phyloP scores from a whole-genome alignment of 1,139 yeast genomes.

The Blastobotrys apis region DNA sequence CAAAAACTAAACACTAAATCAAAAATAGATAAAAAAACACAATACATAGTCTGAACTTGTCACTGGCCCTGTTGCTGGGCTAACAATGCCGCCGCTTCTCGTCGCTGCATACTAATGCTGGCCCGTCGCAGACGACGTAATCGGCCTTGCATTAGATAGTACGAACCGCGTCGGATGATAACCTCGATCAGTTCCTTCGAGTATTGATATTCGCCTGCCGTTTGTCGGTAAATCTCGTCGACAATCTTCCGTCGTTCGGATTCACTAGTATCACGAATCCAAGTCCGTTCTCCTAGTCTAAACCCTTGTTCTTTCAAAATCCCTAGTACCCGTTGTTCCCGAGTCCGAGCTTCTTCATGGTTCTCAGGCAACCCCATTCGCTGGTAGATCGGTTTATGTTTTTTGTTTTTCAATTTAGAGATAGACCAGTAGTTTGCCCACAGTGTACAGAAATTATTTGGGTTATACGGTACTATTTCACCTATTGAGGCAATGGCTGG shows the following conservation, averaged over 20 bases:
- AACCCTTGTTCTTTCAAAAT: slow-evolving; percentile 60
- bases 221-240: slow-evolving; percentile 45
- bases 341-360: slow-evolving; percentile 49
- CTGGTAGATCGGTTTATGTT: no score
- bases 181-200: slow-evolving; percentile 57
- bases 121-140: slow-evolving; percentile 46
- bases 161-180: slow-evolving; percentile 71
- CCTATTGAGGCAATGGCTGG: no score
- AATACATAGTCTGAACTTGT: no score
- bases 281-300: slow-evolving; percentile 68
- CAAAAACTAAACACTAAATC: no score
- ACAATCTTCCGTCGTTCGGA: slow-evolving; percentile 49
- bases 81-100: slow-evolving; percentile 9
- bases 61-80: no score
- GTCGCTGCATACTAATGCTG: slow-evolving; percentile 2
- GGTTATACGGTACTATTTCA: no score
- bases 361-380: slow-evolving; percentile 50
- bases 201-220: slow-evolving; percentile 48
- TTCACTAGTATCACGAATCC: slow-evolving; percentile 72
- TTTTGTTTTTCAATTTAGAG: no score
- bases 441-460: no score
- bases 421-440: no score
- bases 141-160: slow-evolving; percentile 76
- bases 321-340: slow-evolving; percentile 59
- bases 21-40: no score